Evolutionary conservation across 2,329 filamentous ascomycete genomes (phyloP), one percentile per base, ranked within the genome.

Genomic region (Sphaerulina musiva): DNA sequence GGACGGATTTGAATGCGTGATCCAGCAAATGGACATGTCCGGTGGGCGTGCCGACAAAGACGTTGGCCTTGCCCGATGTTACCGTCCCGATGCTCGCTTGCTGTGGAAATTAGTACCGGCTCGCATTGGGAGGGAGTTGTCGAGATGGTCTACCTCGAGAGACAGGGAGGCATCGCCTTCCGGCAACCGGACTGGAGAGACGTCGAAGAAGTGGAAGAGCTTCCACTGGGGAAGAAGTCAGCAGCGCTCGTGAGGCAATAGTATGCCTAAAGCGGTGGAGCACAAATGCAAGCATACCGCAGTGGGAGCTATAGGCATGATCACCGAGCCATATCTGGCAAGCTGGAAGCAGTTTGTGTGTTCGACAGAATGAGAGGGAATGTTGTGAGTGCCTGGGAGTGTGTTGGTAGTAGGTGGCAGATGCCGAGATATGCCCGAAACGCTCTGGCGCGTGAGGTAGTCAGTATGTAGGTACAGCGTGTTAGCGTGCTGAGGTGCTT

Each of bases 181-280:
- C 64, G 80, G 81, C 66, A 91, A 80, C 68, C 86, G 83, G 72
- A 96, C 84, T 70, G 87, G 85, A 70, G 84, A 84, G 72, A 95
- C 89, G 74, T 96, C 89, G 81, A 98, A 97, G 84, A 98, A 98
- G 80, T 95, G 91, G 78, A 98, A 98, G 64, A 87, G 85, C 87
- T 96, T 96, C 92, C 93, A 97, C 92, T 95, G 61, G 48, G 48
- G 26, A 29, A 45, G 53, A 47, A 10, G 29, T 61, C 10, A 55
- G 47, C 41, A 17, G 40, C 1, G 39, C 7, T 43, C 14, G 39
- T 6, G 26, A 29, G 4, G 26, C 26, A 29, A 29, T 29, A 29
- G 26, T 29, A 29, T 29, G 26, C 26, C 5, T 29, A 1, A 29
- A 14, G 39, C n/a, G 20, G 20, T 20, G 3, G 20, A 36, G 26